Evolutionary conservation across 2,329 filamentous ascomycete genomes (phyloP).

Genomic region (Xenoacremonium recifei): DNA sequence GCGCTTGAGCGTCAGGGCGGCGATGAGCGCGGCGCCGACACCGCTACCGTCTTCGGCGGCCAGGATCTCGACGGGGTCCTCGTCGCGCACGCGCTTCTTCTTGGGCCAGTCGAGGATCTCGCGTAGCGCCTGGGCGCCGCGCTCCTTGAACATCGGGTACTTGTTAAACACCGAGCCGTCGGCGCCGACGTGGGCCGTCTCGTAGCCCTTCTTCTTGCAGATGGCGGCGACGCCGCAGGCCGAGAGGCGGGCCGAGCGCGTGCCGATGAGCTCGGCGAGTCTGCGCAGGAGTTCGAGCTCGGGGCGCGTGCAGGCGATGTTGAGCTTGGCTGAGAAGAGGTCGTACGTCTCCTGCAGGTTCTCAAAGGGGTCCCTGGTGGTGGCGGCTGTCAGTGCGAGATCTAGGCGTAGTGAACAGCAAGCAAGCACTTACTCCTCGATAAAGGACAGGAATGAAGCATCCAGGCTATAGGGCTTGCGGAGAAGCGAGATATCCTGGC

Average conservation of each 20-base stretch:
- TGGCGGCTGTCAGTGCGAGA: no score
- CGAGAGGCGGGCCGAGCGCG: conserved; percentile 87
- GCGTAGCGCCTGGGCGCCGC: conserved; percentile 82
- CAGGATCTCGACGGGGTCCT: conserved; percentile 84
- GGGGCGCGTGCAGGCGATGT: conserved; percentile 66
- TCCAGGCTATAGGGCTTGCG: conserved; percentile 88
- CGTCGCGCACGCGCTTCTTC: conserved; percentile 65
- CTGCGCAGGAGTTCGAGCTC: conserved; percentile 89
- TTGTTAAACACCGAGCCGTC: conserved; percentile 99
- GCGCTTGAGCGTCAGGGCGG: conserved; percentile 65
- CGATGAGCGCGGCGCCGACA: conserved; percentile 95
- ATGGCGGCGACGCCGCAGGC: conserved; percentile 95
- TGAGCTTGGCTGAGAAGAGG: conserved; percentile 74
- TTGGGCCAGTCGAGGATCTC: conserved; percentile 94
- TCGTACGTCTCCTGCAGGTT: conserved; percentile 88
- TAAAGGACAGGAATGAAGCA: conserved; percentile 86
- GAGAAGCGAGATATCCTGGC: conserved; percentile 76
- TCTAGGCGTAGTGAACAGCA: no score
- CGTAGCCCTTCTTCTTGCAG: conserved; percentile 91
- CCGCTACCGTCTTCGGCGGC: conserved; percentile 94
- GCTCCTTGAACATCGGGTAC: conserved; percentile 95
- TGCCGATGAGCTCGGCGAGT: conserved; percentile 90
- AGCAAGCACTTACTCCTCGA: conserved; percentile 71
- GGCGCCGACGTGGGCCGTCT: conserved; percentile 88
- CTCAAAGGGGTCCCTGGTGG: conserved; percentile 84